phyloP scores from a whole-genome alignment of 495 filamentous ascomycete species.

The Penicillium diatomitis region DNA sequence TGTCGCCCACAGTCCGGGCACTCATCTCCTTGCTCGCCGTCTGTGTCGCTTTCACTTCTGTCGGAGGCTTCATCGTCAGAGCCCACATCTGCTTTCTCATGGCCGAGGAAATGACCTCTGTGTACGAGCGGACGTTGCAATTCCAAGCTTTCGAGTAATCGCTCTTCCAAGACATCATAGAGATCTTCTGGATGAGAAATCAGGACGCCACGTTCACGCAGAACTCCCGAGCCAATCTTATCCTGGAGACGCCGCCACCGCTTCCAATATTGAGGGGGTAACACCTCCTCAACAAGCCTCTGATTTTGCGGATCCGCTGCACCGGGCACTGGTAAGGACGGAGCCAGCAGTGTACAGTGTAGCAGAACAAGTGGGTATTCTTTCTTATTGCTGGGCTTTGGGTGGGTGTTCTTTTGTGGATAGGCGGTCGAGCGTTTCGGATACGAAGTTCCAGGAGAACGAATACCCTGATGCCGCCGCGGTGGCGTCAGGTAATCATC shows the following conservation, averaged over 20 bases:
- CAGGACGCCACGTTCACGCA: constrained; percentile 71
- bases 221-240: constrained; percentile 61
- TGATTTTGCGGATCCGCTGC: constrained; percentile 32
- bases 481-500: constrained; percentile 31
- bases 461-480: constrained; percentile 24
- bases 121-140: constrained; percentile 62
- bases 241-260: constrained; percentile 70
- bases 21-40: constrained; percentile 35
- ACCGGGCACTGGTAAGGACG: constrained; percentile 57
- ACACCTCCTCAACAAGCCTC: constrained; percentile 45
- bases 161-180: constrained; percentile 86
- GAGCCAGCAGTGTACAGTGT: constrained; percentile 74
- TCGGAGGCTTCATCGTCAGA: constrained; percentile 29
- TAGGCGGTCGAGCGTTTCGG: constrained; percentile 33
- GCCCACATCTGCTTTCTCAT: constrained; percentile 24
- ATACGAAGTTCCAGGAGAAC: constrained; percentile 27
- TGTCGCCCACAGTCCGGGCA: constrained; percentile 53
- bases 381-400: constrained; percentile 48
- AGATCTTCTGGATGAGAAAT: constrained; percentile 84
- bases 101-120: constrained; percentile 60
- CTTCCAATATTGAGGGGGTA: constrained; percentile 51
- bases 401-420: constrained; percentile 36
- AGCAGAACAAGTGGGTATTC: constrained; percentile 75
- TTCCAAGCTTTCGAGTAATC: constrained; percentile 80
- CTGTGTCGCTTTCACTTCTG: constrained; percentile 23